Percentiles rank a stretch among this genome's conserved stretches.
Conservation (phyloP, 768 basidiomycete genomes). For the Lentinula detonsa region DNA sequence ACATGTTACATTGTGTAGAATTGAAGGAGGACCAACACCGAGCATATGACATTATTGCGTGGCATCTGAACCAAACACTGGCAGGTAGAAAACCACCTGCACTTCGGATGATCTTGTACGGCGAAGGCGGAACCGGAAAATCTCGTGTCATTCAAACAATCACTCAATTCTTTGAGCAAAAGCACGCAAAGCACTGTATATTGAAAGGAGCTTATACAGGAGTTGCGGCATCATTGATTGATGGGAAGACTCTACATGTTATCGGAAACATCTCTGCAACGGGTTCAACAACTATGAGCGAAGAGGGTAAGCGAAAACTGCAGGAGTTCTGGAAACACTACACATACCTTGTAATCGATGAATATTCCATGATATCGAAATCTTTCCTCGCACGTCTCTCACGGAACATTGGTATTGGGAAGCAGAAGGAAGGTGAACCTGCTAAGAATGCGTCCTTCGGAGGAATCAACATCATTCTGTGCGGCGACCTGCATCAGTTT, state of each 20-base stretch:
- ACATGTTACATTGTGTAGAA: neutral
- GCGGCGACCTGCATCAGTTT: conserved; percentile 41
- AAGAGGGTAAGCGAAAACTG: too few species aligned
- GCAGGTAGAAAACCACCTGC: conserved; percentile 17
- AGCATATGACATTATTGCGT: conserved; percentile 29
- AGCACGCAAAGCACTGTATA: neutral
- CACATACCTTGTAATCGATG: conserved; percentile 30
- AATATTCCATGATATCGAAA: conserved; percentile 32
- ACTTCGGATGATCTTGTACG: conserved; percentile 31
- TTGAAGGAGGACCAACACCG: conserved; percentile 21
- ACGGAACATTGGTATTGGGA: conserved; percentile 11
- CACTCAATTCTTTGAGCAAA: conserved; percentile 23
- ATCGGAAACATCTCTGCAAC: conserved; percentile 19
- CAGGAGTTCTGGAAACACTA: too few species aligned
- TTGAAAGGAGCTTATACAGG: conserved; percentile 35
- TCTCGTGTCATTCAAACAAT: conserved; percentile 32
- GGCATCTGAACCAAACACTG: conserved; percentile 19
- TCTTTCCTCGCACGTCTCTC: conserved; percentile 8
- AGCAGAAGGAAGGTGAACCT: neutral
- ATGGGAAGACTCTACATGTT: conserved; percentile 27
- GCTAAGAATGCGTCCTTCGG: conserved; percentile 21
- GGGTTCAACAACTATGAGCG: neutral
- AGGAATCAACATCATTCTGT: conserved; percentile 31
- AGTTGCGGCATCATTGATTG: conserved; percentile 32
- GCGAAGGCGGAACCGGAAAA: conserved; percentile 41